Evolutionary conservation across 306 rosid genomes (phyloP).

Genomic region (Benincasa hispida): DNA sequence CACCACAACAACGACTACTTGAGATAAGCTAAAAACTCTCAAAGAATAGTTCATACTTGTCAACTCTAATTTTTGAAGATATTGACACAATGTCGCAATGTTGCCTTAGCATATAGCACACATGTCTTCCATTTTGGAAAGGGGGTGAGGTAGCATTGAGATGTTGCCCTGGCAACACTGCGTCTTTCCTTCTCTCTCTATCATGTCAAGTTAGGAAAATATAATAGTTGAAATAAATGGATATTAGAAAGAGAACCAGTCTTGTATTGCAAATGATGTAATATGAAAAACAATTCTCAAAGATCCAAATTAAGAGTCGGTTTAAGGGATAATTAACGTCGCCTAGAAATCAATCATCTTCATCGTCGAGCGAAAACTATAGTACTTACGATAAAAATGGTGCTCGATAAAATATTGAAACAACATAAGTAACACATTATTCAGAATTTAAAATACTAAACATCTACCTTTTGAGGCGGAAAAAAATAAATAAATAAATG

Average conservation of each 20-base stretch:
- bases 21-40: too few relatives aligned
- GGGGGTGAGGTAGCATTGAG: too few relatives aligned
- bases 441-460: not conserved
- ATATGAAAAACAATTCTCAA: not conserved
- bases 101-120: too few relatives aligned
- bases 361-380: not conserved
- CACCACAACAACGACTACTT: not conserved
- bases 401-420: not conserved
- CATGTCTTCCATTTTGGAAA: too few relatives aligned
- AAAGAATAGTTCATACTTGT: too few relatives aligned
- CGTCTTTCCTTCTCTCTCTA: too few relatives aligned
- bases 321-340: not conserved
- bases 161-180: too few relatives aligned
- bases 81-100: too few relatives aligned
- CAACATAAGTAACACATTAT: not conserved
- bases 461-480: not conserved
- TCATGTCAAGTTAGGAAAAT: not conserved
- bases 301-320: not conserved
- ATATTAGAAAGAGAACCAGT: not conserved
- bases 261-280: not conserved
- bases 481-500: too few relatives aligned
- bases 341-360: not conserved
- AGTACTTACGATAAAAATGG: not conserved
- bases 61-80: too few relatives aligned
- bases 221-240: not conserved